Conservation (phyloP, 2,329 filamentous ascomycete species). For the Aspergillus unguis region DNA sequence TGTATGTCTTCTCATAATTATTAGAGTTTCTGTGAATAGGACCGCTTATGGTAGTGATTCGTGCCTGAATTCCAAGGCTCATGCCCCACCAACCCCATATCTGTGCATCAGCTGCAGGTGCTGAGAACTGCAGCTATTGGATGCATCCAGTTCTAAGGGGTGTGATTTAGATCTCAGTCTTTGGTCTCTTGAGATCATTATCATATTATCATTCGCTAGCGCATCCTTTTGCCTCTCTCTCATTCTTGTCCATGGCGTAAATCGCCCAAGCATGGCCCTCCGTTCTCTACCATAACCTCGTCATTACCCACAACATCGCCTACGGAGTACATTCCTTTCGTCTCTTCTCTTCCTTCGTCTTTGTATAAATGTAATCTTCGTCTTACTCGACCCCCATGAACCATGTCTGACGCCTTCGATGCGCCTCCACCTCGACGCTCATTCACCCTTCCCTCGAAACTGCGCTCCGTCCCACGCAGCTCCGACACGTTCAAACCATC, state of each 20-base stretch:
- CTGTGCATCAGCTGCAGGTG: neutral
- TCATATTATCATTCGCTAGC: neutral
- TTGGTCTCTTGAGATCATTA: neutral
- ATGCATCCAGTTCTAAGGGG: conserved; percentile 5
- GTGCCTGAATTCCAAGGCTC: neutral
- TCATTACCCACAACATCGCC: neutral
- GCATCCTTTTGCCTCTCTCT: neutral
- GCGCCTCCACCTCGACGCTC: conserved; percentile 34
- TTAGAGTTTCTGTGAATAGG: no score
- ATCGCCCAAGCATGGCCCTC: conserved; percentile 7
- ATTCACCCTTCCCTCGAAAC: conserved; percentile 36
- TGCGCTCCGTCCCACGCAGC: conserved; percentile 28
- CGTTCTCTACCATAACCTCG: conserved; percentile 12
- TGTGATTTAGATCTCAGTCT: neutral
- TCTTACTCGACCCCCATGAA: conserved; percentile 6
- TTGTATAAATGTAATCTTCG: neutral
- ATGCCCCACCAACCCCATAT: conserved; percentile 1
- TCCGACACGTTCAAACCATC: conserved; percentile 27
- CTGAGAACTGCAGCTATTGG: neutral
- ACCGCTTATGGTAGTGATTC: no score
- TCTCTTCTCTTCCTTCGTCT: conserved; percentile 9
- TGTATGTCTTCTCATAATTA: no score
- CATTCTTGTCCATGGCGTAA: neutral
- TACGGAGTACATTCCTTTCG: conserved; percentile 1
- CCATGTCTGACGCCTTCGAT: conserved; percentile 33